Base-by-base conservation (phyloP, 495 filamentous ascomycete species). In the Lineolata rhizophorae region DNA sequence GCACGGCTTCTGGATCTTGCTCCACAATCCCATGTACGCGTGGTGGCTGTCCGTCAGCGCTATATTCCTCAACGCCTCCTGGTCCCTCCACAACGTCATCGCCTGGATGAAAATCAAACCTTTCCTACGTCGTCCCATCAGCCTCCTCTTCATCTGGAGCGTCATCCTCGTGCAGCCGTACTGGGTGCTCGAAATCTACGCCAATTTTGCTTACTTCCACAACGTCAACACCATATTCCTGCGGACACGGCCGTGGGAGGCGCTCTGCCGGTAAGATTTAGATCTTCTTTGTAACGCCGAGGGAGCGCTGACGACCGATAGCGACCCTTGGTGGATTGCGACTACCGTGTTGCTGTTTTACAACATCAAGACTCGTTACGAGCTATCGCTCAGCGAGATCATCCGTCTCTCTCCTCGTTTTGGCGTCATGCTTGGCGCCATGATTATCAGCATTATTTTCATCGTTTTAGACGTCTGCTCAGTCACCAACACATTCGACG, bases 281-380 rank as follows among this genome's bases (percentile, higher is more conserved):
- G n/a, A n/a, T n/a, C n/a, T n/a, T n/a, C n/a, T n/a, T n/a, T n/a
- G n/a, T n/a, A n/a, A n/a, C n/a, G n/a, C n/a, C n/a, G n/a, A n/a
- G n/a, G n/a, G n/a, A n/a, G n/a, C n/a, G n/a, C n/a, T n/a, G n/a
- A n/a, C n/a, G n/a, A n/a, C n/a, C n/a, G 13, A 26, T 31, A 62
- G 62, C 3, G 66, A 71, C 35, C 66, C 66, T 0, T 71, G 65
- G 66, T 71, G 66, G 66, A 48, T 71, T 12, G 62, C 61, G 44
- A 68, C 61, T 0, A 58, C 53, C 3, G 30, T 52, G 35, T 53
- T 39, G 8, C 51, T 71, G 5, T 57, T 70, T 45, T 66, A 55
- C 42, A 61, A 54, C 18, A 66, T 71, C 38, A 61, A 62, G 27
- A 54, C 47, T 19, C 46, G 57, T 29, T 71, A 71, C 42, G 52